Percentiles rank a stretch among this genome's conserved stretches.
These are phyloP conservation scores for Emydomyces testavorans DNA, from an alignment of 2,329 filamentous ascomycete species.

Conservation along the genomic window DNA sequence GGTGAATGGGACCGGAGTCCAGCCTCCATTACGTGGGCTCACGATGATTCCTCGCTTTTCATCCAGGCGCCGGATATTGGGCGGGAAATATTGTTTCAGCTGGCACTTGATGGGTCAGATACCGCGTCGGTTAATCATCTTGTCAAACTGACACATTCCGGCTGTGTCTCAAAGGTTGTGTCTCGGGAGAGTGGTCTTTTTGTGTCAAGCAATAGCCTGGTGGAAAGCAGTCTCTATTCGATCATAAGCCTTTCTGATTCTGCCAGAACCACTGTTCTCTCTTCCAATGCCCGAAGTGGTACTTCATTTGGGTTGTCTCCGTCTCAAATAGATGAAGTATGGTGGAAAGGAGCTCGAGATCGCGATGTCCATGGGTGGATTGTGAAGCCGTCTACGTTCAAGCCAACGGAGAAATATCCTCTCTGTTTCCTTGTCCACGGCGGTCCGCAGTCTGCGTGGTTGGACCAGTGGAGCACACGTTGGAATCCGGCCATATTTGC, in stretches of 20 bases:
- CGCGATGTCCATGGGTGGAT: conserved; percentile 38
- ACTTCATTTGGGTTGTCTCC: conserved; percentile 33
- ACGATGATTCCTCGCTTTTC: conserved; percentile 33
- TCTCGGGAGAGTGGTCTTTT: conserved; percentile 31
- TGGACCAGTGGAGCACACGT: conserved; percentile 44
- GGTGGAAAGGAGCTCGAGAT: conserved; percentile 37
- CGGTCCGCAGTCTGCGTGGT: conserved; percentile 42
- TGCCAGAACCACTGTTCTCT: conserved; percentile 26
- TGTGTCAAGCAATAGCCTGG: conserved; percentile 34
- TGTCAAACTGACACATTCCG: conserved; percentile 31
- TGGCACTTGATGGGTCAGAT: conserved; percentile 25
- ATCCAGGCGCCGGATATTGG: conserved; percentile 35
- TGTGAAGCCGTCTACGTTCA: conserved; percentile 39
- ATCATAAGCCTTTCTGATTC: conserved; percentile 30
- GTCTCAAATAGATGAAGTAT: conserved; percentile 35
- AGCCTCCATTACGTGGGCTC: conserved; percentile 31
- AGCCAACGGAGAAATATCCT: conserved; percentile 40
- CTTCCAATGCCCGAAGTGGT: conserved; percentile 30
- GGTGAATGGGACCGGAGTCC: conserved; percentile 36
- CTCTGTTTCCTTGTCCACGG: conserved; percentile 46
- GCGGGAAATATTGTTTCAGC: conserved; percentile 34
- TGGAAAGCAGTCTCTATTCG: conserved; percentile 37
- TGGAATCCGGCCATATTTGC: conserved; percentile 48
- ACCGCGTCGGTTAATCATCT: conserved; percentile 24
- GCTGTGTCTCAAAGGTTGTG: conserved; percentile 32